phyloP scores from a whole-genome alignment of 2,329 filamentous ascomycete genomes.

The Aureobasidium leucospermi region DNA sequence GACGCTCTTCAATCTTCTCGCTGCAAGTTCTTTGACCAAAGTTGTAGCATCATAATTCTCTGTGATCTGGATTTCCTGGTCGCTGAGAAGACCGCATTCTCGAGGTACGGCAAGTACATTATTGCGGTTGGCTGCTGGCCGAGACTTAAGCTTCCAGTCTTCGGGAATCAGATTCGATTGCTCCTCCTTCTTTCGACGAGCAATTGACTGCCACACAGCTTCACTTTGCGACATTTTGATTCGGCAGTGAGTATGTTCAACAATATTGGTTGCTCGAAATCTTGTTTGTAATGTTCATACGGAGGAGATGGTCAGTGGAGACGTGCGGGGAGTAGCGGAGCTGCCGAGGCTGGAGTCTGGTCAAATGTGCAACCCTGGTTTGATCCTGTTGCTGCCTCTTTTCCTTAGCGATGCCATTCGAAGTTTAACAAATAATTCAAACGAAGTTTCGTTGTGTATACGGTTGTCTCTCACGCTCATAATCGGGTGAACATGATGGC shows the following conservation, averaged over 20 bases:
- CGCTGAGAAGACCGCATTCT: conserved; percentile 34
- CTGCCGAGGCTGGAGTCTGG: not conserved
- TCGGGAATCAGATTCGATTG: conserved; percentile 35
- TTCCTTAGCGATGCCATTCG: not conserved
- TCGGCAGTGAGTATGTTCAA: no score
- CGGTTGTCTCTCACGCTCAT: no score
- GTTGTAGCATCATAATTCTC: not conserved
- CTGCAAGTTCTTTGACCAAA: not conserved
- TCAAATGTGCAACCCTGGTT: not conserved
- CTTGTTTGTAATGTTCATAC: no score
- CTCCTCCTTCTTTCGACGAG: conserved; percentile 37
- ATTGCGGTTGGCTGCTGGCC: conserved; percentile 20
- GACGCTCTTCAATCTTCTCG: conserved; percentile 28
- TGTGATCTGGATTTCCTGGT: conserved; percentile 1
- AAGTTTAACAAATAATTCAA: no score
- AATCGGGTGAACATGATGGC: no score
- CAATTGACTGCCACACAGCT: conserved; percentile 33
- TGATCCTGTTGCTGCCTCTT: not conserved
- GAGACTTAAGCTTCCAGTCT: conserved; percentile 35
- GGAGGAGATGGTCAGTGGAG: not conserved
- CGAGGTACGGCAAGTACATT: conserved; percentile 44
- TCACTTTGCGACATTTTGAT: conserved; percentile 22
- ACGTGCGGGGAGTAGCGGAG: conserved; percentile 1
- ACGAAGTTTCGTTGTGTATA: no score
- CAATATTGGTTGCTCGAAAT: not conserved